These are phyloP conservation scores for Pleurotus tuber-regium DNA, from an alignment of 768 basidiomycete genomes.

Conservation along the genomic window DNA sequence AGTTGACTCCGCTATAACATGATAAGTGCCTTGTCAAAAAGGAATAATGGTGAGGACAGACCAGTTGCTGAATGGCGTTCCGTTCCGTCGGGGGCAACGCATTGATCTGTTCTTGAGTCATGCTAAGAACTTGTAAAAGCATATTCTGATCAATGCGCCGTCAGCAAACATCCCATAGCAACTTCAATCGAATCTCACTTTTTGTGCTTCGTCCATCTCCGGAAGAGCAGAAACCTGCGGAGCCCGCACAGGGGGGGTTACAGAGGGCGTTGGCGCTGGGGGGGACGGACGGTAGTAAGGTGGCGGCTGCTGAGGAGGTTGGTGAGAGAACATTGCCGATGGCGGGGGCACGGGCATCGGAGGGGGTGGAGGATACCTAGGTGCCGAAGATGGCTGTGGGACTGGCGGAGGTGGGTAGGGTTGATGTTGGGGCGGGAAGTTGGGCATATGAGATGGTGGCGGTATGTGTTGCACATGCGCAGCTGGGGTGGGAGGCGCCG, in stretches of 20 bases:
- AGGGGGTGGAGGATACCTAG: slow-evolving; percentile 19
- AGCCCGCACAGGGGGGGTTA: slow-evolving; percentile 28
- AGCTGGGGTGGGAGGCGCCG: slow-evolving; percentile 19
- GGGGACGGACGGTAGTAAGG: slow-evolving; percentile 30
- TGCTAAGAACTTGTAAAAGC: slow-evolving; percentile 80
- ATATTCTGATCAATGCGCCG: slow-evolving; percentile 50
- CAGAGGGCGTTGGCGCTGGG: slow-evolving; percentile 23
- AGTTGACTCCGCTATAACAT: slow-evolving; percentile 2
- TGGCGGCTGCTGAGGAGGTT: slow-evolving; percentile 22
- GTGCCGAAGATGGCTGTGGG: slow-evolving; percentile 29
- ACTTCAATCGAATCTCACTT: slow-evolving; percentile 24
- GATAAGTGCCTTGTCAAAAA: neutral
- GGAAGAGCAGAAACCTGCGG: slow-evolving; percentile 28
- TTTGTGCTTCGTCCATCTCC: slow-evolving; percentile 52
- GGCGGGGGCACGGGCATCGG: slow-evolving; percentile 31
- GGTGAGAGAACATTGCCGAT: slow-evolving; percentile 28
- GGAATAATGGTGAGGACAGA: slow-evolving; percentile 26
- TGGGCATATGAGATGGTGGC: slow-evolving; percentile 29
- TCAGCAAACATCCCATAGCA: slow-evolving; percentile 2
- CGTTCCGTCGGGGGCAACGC: slow-evolving; percentile 76
- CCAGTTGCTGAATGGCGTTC: slow-evolving; percentile 77
- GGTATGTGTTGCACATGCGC: slow-evolving; percentile 51
- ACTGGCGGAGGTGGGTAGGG: slow-evolving; percentile 25
- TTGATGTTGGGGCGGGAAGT: slow-evolving; percentile 30
- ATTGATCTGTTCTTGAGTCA: slow-evolving; percentile 83